phyloP scores from a whole-genome alignment of 148 eudicot genomes.

The Talinum fruticosum region DNA sequence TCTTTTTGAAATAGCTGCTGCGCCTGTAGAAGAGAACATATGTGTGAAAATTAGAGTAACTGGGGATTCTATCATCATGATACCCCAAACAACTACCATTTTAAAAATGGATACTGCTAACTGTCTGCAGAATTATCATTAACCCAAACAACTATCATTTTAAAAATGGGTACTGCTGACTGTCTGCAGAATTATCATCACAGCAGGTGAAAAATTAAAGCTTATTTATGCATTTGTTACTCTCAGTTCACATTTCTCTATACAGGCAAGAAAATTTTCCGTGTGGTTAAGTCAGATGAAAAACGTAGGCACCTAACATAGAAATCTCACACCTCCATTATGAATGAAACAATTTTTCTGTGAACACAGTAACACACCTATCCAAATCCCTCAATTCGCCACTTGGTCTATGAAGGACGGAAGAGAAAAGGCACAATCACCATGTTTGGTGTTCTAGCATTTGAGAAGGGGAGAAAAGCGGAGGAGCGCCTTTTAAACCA shows the following conservation, averaged over 20 bases:
- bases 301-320: neutral
- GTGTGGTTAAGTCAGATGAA: neutral
- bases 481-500: no score
- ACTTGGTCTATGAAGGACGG: neutral
- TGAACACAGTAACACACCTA: neutral
- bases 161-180: neutral
- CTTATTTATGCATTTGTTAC: neutral
- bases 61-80: neutral
- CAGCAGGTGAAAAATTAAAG: neutral
- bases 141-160: neutral
- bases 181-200: neutral
- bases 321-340: neutral
- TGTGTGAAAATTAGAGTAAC: neutral
- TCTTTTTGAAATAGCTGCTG: constrained; percentile 92
- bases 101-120: neutral
- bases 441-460: neutral
- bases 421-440: neutral
- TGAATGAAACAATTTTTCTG: neutral
- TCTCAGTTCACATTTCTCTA: neutral
- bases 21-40: constrained; percentile 44
- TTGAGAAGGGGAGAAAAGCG: neutral
- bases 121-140: neutral
- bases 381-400: neutral
- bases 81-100: neutral
- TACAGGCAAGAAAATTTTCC: neutral